phyloP scores from a whole-genome alignment of 2,329 filamentous ascomycete species.

The Xenoacremonium recifei region DNA sequence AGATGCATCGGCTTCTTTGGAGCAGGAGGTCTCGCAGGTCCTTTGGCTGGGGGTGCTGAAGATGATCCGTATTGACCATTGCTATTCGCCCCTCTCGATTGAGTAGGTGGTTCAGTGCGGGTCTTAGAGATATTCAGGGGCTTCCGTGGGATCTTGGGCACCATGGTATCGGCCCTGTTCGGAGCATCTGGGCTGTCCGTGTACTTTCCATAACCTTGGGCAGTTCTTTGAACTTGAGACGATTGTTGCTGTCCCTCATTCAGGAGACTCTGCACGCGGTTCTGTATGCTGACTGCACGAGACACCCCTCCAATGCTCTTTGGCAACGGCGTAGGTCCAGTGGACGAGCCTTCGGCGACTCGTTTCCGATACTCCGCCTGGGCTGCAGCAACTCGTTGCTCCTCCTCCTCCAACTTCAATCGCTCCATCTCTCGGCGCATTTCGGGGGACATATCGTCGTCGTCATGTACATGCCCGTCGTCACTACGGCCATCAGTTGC shows the following conservation, averaged over 20 bases:
- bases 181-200: constrained; percentile 54
- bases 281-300: constrained; percentile 83
- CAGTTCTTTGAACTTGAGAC: constrained; percentile 62
- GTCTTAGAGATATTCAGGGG: constrained; percentile 38
- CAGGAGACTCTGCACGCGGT: constrained; percentile 81
- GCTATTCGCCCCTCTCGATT: neutral
- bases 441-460: constrained; percentile 77
- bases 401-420: constrained; percentile 77
- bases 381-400: constrained; percentile 83
- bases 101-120: constrained; percentile 16
- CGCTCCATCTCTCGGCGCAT: constrained; percentile 88
- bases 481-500: constrained; percentile 60
- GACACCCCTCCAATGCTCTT: constrained; percentile 59
- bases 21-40: constrained; percentile 47
- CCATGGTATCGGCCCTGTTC: constrained; percentile 36
- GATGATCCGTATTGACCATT: constrained; percentile 13
- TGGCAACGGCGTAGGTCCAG: constrained; percentile 41
- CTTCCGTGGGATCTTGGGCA: constrained; percentile 51
- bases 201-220: constrained; percentile 86
- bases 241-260: constrained; percentile 71
- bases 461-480: constrained; percentile 59
- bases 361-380: constrained; percentile 84
- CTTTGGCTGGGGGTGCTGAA: constrained; percentile 25
- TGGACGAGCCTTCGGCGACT: constrained; percentile 51
- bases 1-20: constrained; percentile 63